phyloP scores from a whole-genome alignment of 2,329 filamentous ascomycete genomes.

The Colletotrichum camelliae region DNA sequence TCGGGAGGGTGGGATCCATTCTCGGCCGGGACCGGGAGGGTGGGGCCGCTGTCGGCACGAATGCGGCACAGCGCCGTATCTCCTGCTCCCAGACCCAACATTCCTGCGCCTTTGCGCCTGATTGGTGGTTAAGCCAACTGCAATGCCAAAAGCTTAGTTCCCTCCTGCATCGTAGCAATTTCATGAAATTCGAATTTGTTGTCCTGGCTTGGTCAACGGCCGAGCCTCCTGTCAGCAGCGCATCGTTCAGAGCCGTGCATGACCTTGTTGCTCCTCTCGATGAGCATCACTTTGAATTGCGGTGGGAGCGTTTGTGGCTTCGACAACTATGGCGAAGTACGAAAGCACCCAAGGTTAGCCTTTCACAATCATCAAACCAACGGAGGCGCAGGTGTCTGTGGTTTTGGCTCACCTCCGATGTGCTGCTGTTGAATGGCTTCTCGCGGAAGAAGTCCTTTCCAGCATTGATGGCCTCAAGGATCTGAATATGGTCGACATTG shows the following conservation, averaged over 20 bases:
- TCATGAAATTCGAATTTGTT: background rate
- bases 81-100: background rate
- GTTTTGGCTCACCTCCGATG: constrained; percentile 54
- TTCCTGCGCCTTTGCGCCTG: background rate
- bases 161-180: background rate
- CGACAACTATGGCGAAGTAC: constrained; percentile 64
- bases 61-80: background rate
- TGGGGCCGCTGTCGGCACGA: background rate
- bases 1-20: background rate
- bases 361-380: background rate
- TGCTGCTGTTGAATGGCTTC: constrained; percentile 62
- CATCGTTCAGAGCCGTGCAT: constrained; percentile 62
- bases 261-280: constrained; percentile 64
- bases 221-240: background rate
- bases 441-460: constrained; percentile 63
- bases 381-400: constrained; percentile 23
- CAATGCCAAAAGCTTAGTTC: background rate
- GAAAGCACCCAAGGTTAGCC: background rate
- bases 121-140: background rate
- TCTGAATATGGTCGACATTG: constrained; percentile 62
- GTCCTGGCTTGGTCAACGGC: background rate
- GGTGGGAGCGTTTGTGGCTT: constrained; percentile 59
- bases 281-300: constrained; percentile 66
- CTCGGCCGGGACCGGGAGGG: background rate
- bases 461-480: constrained; percentile 58